phyloP scores from a whole-genome alignment of 768 basidiomycete species.

The Polyporus arcularius region DNA sequence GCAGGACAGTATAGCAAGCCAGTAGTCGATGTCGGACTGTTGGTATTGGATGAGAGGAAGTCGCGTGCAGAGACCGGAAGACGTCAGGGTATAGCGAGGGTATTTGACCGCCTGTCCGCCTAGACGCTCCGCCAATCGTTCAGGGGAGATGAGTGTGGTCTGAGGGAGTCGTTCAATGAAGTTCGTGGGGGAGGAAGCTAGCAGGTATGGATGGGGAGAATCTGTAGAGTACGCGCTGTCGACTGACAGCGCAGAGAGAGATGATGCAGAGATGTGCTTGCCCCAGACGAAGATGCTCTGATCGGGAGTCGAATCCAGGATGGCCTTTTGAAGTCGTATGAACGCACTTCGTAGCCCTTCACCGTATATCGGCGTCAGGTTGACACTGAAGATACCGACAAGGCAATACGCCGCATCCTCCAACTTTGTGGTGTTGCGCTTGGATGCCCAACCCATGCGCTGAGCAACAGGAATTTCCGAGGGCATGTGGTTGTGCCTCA shows the following conservation, averaged over 20 bases:
- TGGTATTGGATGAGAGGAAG: background rate
- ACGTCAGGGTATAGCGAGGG: slow-evolving; percentile 3
- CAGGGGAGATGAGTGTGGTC: background rate
- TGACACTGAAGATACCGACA: slow-evolving; percentile 2
- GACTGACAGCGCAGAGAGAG: background rate
- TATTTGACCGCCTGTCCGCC: background rate
- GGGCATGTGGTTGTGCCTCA: background rate
- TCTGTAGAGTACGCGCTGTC: background rate
- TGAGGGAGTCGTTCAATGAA: background rate
- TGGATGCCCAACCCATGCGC: slow-evolving; percentile 2
- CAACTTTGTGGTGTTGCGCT: background rate
- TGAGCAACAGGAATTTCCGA: background rate
- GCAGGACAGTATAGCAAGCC: background rate
- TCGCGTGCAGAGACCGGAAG: background rate
- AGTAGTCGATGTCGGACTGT: background rate
- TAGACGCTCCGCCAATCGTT: background rate
- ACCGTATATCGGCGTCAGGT: background rate
- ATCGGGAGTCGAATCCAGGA: background rate
- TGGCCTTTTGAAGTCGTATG: background rate
- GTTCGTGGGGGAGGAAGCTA: background rate
- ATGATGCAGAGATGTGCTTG: background rate
- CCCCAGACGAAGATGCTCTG: background rate
- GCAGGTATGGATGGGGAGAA: background rate
- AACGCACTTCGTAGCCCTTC: background rate
- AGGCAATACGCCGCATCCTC: slow-evolving; percentile 1